phyloP scores from a whole-genome alignment of 345 rosid genomes.

The Euphorbia peplus region DNA sequence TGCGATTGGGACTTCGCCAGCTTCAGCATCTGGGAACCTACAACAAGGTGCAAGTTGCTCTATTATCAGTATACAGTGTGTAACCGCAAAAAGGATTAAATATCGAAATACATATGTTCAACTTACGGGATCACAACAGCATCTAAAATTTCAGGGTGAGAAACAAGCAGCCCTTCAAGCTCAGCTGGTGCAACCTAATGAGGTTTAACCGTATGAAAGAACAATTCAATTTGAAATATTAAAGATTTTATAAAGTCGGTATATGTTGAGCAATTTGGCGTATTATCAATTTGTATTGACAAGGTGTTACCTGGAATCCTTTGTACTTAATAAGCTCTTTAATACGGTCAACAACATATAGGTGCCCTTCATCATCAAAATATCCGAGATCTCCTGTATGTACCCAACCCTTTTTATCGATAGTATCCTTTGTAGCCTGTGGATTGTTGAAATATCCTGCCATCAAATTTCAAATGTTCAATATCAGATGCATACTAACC shows the following conservation, averaged over 20 bases:
- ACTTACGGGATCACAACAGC: constrained; percentile 95
- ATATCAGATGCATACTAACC: neutral
- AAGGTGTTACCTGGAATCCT: constrained; percentile 72
- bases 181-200: constrained; percentile 95
- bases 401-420: constrained; percentile 80
- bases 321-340: constrained; percentile 93
- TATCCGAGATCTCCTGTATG: constrained; percentile 94
- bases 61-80: neutral
- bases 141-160: constrained; percentile 80
- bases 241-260: neutral
- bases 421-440: constrained; percentile 68
- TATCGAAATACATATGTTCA: neutral
- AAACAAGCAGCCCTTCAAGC: constrained; percentile 87
- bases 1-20: constrained; percentile 89
- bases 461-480: constrained; percentile 15
- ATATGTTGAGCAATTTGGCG: neutral
- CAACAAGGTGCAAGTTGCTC: constrained; percentile 7
- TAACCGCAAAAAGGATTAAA: neutral
- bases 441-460: constrained; percentile 79
- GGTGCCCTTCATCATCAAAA: constrained; percentile 65
- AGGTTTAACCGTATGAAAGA: neutral
- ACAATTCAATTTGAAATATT: neutral
- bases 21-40: constrained; percentile 88
- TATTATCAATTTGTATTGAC: neutral
- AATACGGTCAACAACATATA: constrained; percentile 77